Percentiles rank a stretch among this genome's conserved stretches.
These are phyloP conservation scores for Boletus insuetus DNA, from an alignment of 768 basidiomycete species.

Conservation along the genomic window DNA sequence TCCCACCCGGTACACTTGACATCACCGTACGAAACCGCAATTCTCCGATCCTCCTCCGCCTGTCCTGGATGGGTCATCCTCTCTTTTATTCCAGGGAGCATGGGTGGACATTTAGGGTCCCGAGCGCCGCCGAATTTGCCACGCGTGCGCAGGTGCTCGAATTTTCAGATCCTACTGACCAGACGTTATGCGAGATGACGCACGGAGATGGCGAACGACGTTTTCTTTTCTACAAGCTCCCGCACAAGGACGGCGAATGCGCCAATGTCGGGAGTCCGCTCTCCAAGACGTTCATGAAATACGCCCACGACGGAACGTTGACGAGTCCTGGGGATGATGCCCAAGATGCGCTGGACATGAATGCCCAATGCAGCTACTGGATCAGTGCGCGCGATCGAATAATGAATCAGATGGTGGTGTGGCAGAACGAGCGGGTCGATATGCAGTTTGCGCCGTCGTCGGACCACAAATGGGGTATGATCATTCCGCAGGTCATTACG, in stretches of 20 bases:
- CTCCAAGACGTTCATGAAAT: constrained; percentile 85
- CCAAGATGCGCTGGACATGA: constrained; percentile 84
- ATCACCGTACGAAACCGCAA: constrained; percentile 81
- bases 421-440: constrained; percentile 53
- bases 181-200: constrained; percentile 46
- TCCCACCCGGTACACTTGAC: constrained; percentile 72
- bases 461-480: constrained; percentile 75
- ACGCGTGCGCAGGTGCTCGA: constrained; percentile 45
- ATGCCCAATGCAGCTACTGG: constrained; percentile 96
- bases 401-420: constrained; percentile 88
- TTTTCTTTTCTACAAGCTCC: constrained; percentile 83
- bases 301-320: constrained; percentile 82
- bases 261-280: constrained; percentile 96
- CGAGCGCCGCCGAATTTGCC: constrained; percentile 41
- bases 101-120: constrained; percentile 90
- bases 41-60: constrained; percentile 78
- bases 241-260: constrained; percentile 92
- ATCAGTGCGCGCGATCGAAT: constrained; percentile 91
- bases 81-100: constrained; percentile 82
- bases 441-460: constrained; percentile 47
- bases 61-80: constrained; percentile 87
- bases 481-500: constrained; percentile 92
- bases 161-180: constrained; percentile 67
- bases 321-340: constrained; percentile 78
- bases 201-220: constrained; percentile 38